Percentiles rank a stretch among this genome's conserved stretches.
Conservation (phyloP, 1,139 yeast genomes). For the Suhomyces terraborum region DNA sequence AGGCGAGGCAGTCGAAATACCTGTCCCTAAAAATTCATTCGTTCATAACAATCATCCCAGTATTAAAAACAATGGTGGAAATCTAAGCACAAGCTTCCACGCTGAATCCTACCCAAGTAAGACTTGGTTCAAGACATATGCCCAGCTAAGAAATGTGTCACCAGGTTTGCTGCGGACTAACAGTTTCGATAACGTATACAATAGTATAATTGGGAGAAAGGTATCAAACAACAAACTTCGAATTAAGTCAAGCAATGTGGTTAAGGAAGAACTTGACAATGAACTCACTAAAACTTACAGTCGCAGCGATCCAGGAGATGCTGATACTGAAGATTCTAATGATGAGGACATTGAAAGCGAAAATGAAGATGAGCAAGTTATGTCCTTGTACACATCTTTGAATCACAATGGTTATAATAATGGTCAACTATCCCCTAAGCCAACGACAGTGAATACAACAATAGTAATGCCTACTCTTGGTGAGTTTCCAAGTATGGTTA, state of each 20-base stretch:
- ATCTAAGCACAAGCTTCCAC: conserved; percentile 5
- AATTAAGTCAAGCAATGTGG: conserved; percentile 20
- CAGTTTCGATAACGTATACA: conserved; percentile 28
- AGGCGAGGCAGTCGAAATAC: conserved; percentile 79
- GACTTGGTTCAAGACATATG: conserved; percentile 32
- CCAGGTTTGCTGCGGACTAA: conserved; percentile 21
- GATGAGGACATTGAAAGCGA: conserved; percentile 37
- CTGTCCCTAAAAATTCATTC: conserved; percentile 42
- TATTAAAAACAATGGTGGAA: neutral
- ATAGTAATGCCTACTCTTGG: conserved; percentile 45
- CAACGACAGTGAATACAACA: conserved; percentile 21
- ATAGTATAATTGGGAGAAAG: conserved; percentile 23
- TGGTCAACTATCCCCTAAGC: conserved; percentile 27
- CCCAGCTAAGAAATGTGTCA: conserved; percentile 24
- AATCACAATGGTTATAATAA: conserved; percentile 27
- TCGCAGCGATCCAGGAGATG: conserved; percentile 10
- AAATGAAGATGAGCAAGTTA: conserved; percentile 54
- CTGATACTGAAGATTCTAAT: conserved; percentile 12
- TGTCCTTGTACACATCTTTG: conserved; percentile 50
- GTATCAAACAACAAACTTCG: conserved; percentile 21
- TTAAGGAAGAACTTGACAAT: conserved; percentile 14
- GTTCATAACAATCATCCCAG: conserved; percentile 9
- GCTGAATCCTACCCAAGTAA: conserved; percentile 10
- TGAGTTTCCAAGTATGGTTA: conserved; percentile 46
- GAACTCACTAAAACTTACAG: conserved; percentile 8